Base-by-base conservation (phyloP, 257 asterid genomes). In the Apocynum venetum region DNA sequence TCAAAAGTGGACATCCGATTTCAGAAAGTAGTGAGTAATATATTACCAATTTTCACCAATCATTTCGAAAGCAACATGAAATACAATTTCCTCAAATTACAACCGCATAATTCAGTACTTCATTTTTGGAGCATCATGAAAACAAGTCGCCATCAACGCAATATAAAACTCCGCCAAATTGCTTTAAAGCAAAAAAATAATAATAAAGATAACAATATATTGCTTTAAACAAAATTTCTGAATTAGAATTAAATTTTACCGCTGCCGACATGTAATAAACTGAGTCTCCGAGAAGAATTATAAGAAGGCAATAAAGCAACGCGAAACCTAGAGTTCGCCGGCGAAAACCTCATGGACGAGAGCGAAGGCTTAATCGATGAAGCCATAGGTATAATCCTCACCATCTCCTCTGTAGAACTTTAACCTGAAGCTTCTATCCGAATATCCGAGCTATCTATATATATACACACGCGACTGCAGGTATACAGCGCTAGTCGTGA, bases 341-440 rank as follows among this genome's bases (percentile, higher is more conserved):
- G 82, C 15, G 92, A 81, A 71, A 84, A 82, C 76, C 88, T 82
- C 74, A 88, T 76, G 35, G 98, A 89, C 47, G 92, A 86, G 61
- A 94, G 89, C 69, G 98, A 90, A 80, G 97, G 97, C 79, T 86
- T 84, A 73, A 94, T 89, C 43, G 97, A 83, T 3, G 96, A 88
- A 43, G 98, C 98, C 99, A 95, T 88, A 60, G 96, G 97, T 76
- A 87, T 81, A 80, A 93, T 85, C 85, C 94, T 85, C 84, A 89
- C 95, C 97, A 90, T 90, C 20, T 35, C 13, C n/a, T 53, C 59
- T 31, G 11, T 0, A 46, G 19, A 11, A 25, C 4, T 25, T 71
- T 48, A 2, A 63, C 70, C 70, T 14, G 70, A 64, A 36, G 36
- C 31, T 25, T 38, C 44, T 63, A 41, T 63, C 43, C 31, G 36